phyloP scores from a whole-genome alignment of 164 flowering plant genomes.

The Akebia trifoliata region DNA sequence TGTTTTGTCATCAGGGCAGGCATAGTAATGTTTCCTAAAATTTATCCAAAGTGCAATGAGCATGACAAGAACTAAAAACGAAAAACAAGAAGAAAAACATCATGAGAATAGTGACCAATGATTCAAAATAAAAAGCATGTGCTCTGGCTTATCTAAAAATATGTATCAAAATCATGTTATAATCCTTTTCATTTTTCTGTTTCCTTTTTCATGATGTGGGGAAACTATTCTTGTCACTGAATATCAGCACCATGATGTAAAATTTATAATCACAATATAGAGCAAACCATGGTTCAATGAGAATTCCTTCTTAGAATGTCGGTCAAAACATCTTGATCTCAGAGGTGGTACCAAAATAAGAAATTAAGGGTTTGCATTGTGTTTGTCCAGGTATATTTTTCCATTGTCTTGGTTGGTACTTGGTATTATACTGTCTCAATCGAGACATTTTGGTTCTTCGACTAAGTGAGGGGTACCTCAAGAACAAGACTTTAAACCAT shows the following conservation, averaged over 20 bases:
- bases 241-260: background rate
- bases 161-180: background rate
- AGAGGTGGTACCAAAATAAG: background rate
- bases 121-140: background rate
- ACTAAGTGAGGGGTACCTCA: too few species aligned
- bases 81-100: background rate
- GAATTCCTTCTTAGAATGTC: background rate
- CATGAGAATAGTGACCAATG: background rate
- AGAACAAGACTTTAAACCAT: too few species aligned
- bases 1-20: constrained; percentile 87
- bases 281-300: background rate
- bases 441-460: too few species aligned
- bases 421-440: background rate
- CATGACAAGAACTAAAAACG: background rate
- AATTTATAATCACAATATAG: background rate
- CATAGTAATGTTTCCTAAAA: constrained; percentile 71
- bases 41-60: constrained; percentile 11
- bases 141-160: background rate
- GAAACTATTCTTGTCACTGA: background rate
- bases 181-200: background rate
- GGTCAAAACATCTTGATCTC: background rate
- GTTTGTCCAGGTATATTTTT: background rate
- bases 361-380: background rate
- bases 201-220: background rate
- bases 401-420: background rate